Conservation (phyloP, 306 rosid species). For the Abrus pulchellus region DNA sequence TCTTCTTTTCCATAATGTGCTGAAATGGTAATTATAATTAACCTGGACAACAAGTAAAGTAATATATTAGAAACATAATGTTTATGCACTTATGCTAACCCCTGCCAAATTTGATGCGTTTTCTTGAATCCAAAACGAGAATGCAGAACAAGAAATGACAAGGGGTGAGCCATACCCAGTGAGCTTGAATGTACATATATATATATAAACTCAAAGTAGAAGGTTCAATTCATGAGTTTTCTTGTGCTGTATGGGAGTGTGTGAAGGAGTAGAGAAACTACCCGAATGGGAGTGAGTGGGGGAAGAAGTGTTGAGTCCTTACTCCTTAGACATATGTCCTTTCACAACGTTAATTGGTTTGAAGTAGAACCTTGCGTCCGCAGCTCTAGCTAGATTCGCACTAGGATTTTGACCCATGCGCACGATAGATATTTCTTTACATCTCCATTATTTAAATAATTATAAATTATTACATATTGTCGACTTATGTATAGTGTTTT, state of each 20-base stretch:
- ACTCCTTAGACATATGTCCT: slow-evolving; percentile 33
- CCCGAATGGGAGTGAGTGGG: neutral
- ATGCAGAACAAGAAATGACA: neutral
- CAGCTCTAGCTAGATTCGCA: neutral
- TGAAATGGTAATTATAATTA: slow-evolving; percentile 5
- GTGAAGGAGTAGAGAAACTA: neutral
- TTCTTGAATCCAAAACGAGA: slow-evolving; percentile 34
- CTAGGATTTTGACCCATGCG: neutral
- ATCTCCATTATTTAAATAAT: no score
- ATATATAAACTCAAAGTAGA: neutral
- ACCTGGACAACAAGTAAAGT: neutral
- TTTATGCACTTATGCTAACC: neutral
- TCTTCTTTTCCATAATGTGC: neutral
- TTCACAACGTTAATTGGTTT: slow-evolving; percentile 20
- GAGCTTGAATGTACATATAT: no score
- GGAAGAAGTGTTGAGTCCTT: no score
- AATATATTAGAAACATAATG: neutral
- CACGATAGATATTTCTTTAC: no score
- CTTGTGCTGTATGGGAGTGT: no score
- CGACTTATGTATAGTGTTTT: no score
- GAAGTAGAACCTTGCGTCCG: slow-evolving; percentile 35
- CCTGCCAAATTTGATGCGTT: neutral
- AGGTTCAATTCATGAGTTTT: neutral
- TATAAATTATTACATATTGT: no score
- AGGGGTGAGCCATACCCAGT: no score